Evolutionary conservation across 495 filamentous ascomycete species (phyloP), one percentile per base, ranked within the genome.

Genomic region (Podospora bellae-mahoneyi): DNA sequence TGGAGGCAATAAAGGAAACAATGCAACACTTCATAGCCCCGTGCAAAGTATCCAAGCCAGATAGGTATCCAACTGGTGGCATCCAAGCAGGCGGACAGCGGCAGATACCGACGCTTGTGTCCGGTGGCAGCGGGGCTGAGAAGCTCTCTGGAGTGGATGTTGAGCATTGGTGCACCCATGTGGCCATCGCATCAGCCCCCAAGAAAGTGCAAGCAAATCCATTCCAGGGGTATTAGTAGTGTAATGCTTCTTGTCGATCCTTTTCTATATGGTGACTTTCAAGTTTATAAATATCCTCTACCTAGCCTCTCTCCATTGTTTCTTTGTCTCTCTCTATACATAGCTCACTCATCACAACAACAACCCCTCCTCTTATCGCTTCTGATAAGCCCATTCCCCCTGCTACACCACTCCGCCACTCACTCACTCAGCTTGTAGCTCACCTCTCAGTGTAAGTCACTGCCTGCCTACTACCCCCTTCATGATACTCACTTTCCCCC

Each of bases 71-170:
- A 48, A 48, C 39, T 10, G 2, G 61, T 32, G 26, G 30, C 5
- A 30, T 55, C 26, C 39, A 48, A 48, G 2, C 39, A 4, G 19
- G 55, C 72, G 66, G 69, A 65, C 68, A 60, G 65, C 68, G 71
- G 68, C 71, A 67, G 68, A 71, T 44, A 58, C 71, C 71, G 71
- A 69, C 58, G 19, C 23, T 58, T 28, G 27, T 56, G 27, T 18
- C 66, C 60, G 6, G 59, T 59, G 57, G 16, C 18, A 34, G 55
- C 60, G 68, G 68, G 64, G 68, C 68, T 69, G 64, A 69, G 64
- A 55, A 23, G 59, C 20, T 48, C 39, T 48, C 39, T 48, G 39
- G 13, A 48, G 39, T 48, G 39, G 39, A 48, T 48, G 39, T 48
- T 48, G 39, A 48, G 13, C 9, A 48, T 5, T 48, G 39, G 39